These are phyloP conservation scores for Blastobotrys aristatus DNA, from an alignment of 1,139 yeast genomes.

Conservation along the genomic window DNA sequence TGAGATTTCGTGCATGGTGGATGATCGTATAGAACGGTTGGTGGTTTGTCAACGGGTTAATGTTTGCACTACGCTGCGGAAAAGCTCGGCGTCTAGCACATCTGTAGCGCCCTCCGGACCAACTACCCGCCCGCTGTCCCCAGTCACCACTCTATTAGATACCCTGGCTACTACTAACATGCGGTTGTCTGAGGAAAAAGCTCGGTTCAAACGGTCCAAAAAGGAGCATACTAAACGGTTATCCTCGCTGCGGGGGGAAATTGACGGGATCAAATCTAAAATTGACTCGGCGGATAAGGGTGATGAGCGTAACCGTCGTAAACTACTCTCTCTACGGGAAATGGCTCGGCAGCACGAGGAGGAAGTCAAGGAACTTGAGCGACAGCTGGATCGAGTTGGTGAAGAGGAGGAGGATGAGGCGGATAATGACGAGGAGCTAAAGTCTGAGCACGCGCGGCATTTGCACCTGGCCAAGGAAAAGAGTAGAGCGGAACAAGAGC, in stretches of 20 bases:
- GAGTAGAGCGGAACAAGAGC: constrained; percentile 18
- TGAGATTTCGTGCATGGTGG: constrained; percentile 25
- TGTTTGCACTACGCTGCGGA: constrained; percentile 23
- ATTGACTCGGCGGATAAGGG: constrained; percentile 34
- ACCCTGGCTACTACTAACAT: constrained; percentile 34
- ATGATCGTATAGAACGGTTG: constrained; percentile 10
- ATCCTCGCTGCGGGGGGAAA: constrained; percentile 32
- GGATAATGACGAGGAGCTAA: neutral
- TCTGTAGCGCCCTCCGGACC: constrained; percentile 5
- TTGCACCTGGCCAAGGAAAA: neutral
- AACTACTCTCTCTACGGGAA: constrained; percentile 32
- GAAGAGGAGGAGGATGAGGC: constrained; percentile 11
- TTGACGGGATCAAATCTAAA: constrained; percentile 31
- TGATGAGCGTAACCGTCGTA: constrained; percentile 33
- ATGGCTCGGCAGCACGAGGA: constrained; percentile 33
- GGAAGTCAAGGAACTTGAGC: constrained; percentile 23
- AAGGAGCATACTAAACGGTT: constrained; percentile 35
- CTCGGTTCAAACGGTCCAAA: constrained; percentile 30
- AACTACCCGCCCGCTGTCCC: constrained; percentile 31
- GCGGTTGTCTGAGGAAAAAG: constrained; percentile 33
- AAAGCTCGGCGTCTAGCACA: constrained; percentile 7
- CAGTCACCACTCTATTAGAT: constrained; percentile 36
- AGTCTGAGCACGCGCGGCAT: neutral
- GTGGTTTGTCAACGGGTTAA: constrained; percentile 19
- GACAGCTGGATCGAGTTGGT: constrained; percentile 19